Conservation (phyloP, 768 basidiomycete genomes). For the Melanogaster broomeanus region DNA sequence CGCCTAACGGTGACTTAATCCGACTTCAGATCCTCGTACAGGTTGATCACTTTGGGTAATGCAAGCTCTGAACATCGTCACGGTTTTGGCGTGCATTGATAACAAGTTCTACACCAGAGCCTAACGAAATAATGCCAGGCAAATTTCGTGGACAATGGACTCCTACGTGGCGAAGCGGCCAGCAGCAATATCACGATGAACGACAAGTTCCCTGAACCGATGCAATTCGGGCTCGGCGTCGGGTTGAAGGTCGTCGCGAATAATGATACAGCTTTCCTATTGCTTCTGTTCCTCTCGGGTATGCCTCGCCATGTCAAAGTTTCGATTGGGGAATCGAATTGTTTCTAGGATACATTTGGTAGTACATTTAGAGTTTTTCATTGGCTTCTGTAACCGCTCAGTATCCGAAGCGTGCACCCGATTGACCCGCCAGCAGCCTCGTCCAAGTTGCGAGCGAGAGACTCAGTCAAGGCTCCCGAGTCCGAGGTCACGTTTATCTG, state of each 20-base stretch:
- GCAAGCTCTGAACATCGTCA: slow-evolving; percentile 45
- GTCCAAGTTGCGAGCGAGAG: slow-evolving; percentile 20
- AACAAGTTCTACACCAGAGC: slow-evolving; percentile 44
- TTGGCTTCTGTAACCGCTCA: slow-evolving; percentile 1
- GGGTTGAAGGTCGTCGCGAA: too few species aligned
- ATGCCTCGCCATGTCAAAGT: too few species aligned
- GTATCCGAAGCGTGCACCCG: slow-evolving; percentile 9
- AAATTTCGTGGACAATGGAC: slow-evolving; percentile 50
- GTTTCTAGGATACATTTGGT: too few species aligned
- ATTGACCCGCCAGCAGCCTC: slow-evolving; percentile 21
- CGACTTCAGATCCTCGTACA: not conserved
- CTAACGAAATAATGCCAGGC: slow-evolving; percentile 46
- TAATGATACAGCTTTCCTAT: too few species aligned
- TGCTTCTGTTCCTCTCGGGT: too few species aligned
- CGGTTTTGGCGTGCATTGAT: slow-evolving; percentile 51
- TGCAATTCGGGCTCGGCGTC: slow-evolving; percentile 3
- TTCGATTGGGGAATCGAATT: too few species aligned
- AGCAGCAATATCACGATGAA: slow-evolving; percentile 37
- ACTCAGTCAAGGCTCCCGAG: slow-evolving; percentile 44
- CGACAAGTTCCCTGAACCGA: slow-evolving; percentile 45
- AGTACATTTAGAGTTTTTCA: too few species aligned
- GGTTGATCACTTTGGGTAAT: not conserved
- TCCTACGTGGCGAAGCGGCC: slow-evolving; percentile 48
- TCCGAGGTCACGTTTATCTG: slow-evolving; percentile 55
- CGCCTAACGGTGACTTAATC: not conserved